Base-by-base conservation (phyloP, 2,329 filamentous ascomycete species). In the Alternaria triticimaculans region DNA sequence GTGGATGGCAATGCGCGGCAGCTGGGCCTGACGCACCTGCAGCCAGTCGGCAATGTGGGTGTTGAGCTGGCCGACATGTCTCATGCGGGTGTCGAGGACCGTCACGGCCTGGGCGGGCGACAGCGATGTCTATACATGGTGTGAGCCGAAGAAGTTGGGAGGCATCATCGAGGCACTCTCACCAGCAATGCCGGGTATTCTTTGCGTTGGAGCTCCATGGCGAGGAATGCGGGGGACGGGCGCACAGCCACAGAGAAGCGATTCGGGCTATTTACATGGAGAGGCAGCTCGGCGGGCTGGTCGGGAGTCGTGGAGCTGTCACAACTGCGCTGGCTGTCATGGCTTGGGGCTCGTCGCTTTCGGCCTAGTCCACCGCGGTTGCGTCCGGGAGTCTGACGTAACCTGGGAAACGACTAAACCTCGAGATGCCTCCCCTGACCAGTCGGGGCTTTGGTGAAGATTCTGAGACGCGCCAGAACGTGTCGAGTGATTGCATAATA, bases 111-210 rank as follows among this genome's bases (percentile, higher is more conserved):
- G 93, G 71, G 83, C 83, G 25, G 96, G 95, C 80, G 92, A 89
- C 74, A 99, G 87, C 75, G 88, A 88, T 71, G 90, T 90, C 95
- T 98, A 72, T 51, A 66, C 51, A 65, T 10, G 54, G 66, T 60
- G 74, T 80, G 71, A 75, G 76, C 71, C 71, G 72, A 66, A 63
- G 68, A 63, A 58, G 62, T 45, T 69, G 37, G 8, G 20, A 50
- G 67, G 28, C 33, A 18, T 11, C 33, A 18, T 33, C 15, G 10
- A 37, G 46, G 26, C 41, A 55, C 58, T 66, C 64, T 70, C 91
- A 97, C 95, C 90, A 97, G 90, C 88, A 98, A 90, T 73, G 90
- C 90, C 81, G 95, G 94, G 86, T 98, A 98, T 82, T 97, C 95
- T 81, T 92, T 87, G 82, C 94, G 89, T 80, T 92, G 90, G 77